phyloP scores from a whole-genome alignment of 176 grass and related monocot species.

The Microstegium vimineum region DNA sequence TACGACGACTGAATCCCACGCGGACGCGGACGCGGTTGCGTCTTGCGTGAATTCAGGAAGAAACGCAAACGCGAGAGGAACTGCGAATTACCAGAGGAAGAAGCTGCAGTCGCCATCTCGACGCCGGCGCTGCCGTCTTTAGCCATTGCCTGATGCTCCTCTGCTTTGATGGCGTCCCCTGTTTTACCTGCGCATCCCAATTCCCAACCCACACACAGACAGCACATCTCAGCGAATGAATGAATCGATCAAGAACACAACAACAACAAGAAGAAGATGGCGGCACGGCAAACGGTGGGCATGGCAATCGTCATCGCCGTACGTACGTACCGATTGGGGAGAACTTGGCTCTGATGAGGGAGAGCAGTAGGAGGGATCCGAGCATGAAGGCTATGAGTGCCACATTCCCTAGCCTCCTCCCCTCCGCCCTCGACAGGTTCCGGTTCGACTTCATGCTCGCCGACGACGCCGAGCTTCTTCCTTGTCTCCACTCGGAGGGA shows the following conservation, averaged over 20 bases:
- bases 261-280: neutral
- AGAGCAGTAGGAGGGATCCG: slow-evolving; percentile 55
- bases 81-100: slow-evolving; percentile 22
- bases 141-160: slow-evolving; percentile 33
- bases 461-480: too few relatives aligned
- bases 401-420: slow-evolving; percentile 53
- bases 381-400: slow-evolving; percentile 64
- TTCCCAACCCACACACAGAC: neutral
- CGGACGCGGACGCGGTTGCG: too few relatives aligned
- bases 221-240: neutral
- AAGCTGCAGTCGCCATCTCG: slow-evolving; percentile 21
- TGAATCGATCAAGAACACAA: neutral
- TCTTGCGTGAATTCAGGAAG: neutral
- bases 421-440: slow-evolving; percentile 42
- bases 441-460: slow-evolving; percentile 69
- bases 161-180: slow-evolving; percentile 40
- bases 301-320: neutral
- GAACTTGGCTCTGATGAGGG: slow-evolving; percentile 49
- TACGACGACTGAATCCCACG: neutral
- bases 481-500: neutral
- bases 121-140: neutral
- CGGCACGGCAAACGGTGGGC: neutral
- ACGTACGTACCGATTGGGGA: slow-evolving; percentile 36
- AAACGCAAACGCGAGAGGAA: neutral
- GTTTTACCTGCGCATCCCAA: slow-evolving; percentile 28